Evolutionary conservation across 495 filamentous ascomycete species (phyloP).

Genomic region (Talaromyces ruber): DNA sequence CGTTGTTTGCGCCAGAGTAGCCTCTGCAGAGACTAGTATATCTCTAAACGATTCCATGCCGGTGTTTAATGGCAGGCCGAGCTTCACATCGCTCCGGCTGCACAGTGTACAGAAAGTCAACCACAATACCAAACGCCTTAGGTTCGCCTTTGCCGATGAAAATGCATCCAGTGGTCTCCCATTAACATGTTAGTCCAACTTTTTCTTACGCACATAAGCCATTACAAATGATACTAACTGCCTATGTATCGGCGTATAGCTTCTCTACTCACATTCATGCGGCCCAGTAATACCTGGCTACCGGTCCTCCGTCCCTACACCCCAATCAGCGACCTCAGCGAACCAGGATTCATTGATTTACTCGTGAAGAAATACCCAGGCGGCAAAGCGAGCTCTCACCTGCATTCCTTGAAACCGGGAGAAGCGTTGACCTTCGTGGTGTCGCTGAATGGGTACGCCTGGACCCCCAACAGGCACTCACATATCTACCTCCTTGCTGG

Average conservation of each 20-base stretch:
- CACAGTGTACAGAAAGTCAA: constrained; percentile 48
- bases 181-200: constrained; percentile 39
- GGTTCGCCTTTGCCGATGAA: constrained; percentile 49
- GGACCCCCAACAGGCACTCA: constrained; percentile 44
- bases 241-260: constrained; percentile 26
- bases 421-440: constrained; percentile 45
- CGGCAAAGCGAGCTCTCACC: constrained; percentile 50
- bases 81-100: no score
- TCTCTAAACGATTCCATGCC: neutral
- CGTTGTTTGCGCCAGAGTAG: neutral
- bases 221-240: neutral
- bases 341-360: constrained; percentile 46
- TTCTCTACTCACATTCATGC: constrained; percentile 44
- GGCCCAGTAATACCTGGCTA: constrained; percentile 24
- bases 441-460: constrained; percentile 41
- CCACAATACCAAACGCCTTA: constrained; percentile 56
- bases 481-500: constrained; percentile 54
- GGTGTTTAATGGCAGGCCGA: constrained; percentile 11
- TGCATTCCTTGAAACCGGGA: constrained; percentile 54
- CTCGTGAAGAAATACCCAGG: constrained; percentile 57
- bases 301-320: constrained; percentile 53
- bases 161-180: constrained; percentile 38
- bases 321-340: constrained; percentile 46
- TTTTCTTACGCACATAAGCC: neutral
- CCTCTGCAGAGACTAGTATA: neutral